These are phyloP conservation scores for Apiotrichum siamense DNA, from an alignment of 1,284 basidiomycete genomes.

Conservation along the genomic window DNA sequence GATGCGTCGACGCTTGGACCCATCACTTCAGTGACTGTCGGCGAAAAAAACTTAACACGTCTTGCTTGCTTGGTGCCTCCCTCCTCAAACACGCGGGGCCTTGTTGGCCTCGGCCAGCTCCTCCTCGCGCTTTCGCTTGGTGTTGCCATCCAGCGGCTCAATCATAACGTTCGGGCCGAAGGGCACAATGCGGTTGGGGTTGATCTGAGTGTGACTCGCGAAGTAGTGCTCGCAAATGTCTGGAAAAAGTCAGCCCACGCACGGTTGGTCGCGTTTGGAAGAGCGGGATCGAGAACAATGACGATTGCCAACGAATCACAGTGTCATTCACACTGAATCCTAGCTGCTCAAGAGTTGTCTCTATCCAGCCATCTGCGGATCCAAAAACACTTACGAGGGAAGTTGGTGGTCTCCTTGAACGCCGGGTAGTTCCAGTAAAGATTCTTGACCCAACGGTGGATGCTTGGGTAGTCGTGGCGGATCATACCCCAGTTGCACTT, in stretches of 20 bases:
- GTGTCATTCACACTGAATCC: no score
- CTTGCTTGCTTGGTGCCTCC: no score
- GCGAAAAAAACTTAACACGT: no score
- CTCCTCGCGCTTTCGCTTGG: constrained; percentile 16
- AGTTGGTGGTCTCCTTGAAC: constrained; percentile 83
- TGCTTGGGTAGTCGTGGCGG: constrained; percentile 67
- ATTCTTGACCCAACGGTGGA: constrained; percentile 76
- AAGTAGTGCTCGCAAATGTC: constrained; percentile 78
- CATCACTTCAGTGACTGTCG: no score
- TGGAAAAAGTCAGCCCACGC: constrained; percentile 24
- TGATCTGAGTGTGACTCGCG: constrained; percentile 54
- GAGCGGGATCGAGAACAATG: neutral
- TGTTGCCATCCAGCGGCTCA: constrained; percentile 53
- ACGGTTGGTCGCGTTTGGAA: neutral
- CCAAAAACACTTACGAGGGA: constrained; percentile 49
- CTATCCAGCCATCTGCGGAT: neutral
- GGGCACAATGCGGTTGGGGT: constrained; percentile 67
- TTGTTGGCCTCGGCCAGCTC: constrained; percentile 4
- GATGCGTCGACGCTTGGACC: no score
- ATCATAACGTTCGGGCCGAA: constrained; percentile 66
- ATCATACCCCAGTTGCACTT: constrained; percentile 80
- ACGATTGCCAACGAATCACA: neutral
- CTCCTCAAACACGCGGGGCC: no score
- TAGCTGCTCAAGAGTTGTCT: no score
- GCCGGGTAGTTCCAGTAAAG: constrained; percentile 86